Conservation (phyloP, 2,329 filamentous ascomycete species). For the Magnaporthales sp. region DNA sequence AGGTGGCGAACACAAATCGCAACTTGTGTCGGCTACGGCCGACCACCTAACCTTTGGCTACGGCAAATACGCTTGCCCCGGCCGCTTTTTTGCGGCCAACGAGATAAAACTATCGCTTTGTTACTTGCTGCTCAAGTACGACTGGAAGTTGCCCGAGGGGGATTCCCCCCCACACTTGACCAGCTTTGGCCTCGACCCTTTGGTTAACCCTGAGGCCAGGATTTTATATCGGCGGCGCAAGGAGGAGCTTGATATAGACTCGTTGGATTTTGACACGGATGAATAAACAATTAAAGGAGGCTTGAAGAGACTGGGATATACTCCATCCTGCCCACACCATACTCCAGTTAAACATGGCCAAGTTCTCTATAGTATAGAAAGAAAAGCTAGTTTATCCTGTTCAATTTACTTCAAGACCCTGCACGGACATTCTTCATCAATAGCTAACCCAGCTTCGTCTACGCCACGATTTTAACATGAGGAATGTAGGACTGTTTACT, state of each 20-base stretch:
- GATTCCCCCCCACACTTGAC: not conserved
- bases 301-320: too few species aligned
- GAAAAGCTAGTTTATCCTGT: too few species aligned
- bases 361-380: too few species aligned
- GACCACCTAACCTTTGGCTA: constrained; percentile 31
- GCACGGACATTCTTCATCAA: too few species aligned
- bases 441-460: too few species aligned
- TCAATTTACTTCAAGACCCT: too few species aligned
- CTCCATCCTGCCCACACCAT: too few species aligned
- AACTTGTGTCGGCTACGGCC: not conserved
- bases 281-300: too few species aligned
- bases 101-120: constrained; percentile 33
- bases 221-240: not conserved
- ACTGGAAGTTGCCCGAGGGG: constrained; percentile 10
- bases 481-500: too few species aligned
- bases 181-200: not conserved
- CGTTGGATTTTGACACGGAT: not conserved
- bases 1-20: not conserved
- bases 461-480: too few species aligned
- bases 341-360: too few species aligned
- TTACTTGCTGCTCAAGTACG: constrained; percentile 29
- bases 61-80: constrained; percentile 36
- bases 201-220: not conserved
- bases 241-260: not conserved
- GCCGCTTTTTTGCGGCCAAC: constrained; percentile 34